Conservation (phyloP, 805 yeast species). For the Candida yuanshanica region DNA sequence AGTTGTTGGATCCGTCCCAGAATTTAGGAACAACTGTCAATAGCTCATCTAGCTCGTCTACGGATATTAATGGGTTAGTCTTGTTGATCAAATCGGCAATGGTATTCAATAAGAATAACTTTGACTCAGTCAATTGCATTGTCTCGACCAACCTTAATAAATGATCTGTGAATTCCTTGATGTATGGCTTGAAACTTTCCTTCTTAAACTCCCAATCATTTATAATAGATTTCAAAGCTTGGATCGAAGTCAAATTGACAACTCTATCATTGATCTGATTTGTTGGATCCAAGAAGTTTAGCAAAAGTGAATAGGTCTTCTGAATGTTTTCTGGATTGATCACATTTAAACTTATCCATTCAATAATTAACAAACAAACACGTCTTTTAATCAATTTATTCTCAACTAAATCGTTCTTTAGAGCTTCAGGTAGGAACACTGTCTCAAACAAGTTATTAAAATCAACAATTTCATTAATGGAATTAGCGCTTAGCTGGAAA, state of each 20-base stretch:
- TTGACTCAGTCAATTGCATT: constrained; percentile 64
- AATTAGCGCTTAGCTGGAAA: constrained; percentile 71
- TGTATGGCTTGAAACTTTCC: constrained; percentile 57
- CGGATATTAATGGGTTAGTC: constrained; percentile 57
- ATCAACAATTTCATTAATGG: constrained; percentile 59
- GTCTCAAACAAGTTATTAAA: constrained; percentile 58
- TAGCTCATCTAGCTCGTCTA: constrained; percentile 44
- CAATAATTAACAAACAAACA: constrained; percentile 66
- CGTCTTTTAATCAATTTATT: constrained; percentile 68
- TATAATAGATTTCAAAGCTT: constrained; percentile 59
- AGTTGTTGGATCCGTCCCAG: constrained; percentile 59
- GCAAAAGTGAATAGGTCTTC: constrained; percentile 52
- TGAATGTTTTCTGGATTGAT: constrained; percentile 48
- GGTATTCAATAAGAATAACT: constrained; percentile 65
- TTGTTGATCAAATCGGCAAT: constrained; percentile 57
- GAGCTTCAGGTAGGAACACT: constrained; percentile 60
- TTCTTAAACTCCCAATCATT: constrained; percentile 87
- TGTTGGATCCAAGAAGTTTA: constrained; percentile 40
- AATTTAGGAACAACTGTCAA: constrained; percentile 58
- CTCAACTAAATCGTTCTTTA: constrained; percentile 39
- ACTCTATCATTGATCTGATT: constrained; percentile 62
- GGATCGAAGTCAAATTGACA: constrained; percentile 71
- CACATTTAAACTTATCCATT: constrained; percentile 73
- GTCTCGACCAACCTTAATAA: constrained; percentile 44
- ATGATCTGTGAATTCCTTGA: constrained; percentile 45